Percentiles rank a stretch among this genome's conserved stretches.
phyloP scores from a whole-genome alignment of 371 early-diverging fungal genomes.

The Basidiobolus meristosporus region DNA sequence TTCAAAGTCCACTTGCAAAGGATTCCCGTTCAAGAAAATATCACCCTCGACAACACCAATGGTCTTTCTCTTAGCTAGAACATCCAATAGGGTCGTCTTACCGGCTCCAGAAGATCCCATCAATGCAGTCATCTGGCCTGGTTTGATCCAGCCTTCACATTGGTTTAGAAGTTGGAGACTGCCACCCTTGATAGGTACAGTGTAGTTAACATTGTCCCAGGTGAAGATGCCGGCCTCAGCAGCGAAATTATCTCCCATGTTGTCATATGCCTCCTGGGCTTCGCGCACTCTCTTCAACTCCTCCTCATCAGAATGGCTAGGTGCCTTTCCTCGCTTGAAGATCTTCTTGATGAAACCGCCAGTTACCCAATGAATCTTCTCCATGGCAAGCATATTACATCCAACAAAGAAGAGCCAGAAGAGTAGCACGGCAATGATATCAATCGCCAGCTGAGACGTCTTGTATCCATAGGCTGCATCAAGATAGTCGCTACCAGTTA shows the following conservation, averaged over 20 bases:
- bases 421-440: conserved; percentile 17
- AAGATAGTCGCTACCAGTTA: conserved; percentile 36
- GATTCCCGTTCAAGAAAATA: conserved; percentile 24
- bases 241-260: conserved; percentile 4
- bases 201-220: conserved; percentile 16
- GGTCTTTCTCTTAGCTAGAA: conserved; percentile 57
- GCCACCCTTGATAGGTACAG: conserved; percentile 12
- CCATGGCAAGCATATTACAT: conserved; percentile 13
- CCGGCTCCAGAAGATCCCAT: conserved; percentile 80
- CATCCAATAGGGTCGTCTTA: conserved; percentile 73
- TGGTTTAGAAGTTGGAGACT: conserved; percentile 14
- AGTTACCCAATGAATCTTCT: conserved; percentile 19
- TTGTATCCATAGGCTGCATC: conserved; percentile 13
- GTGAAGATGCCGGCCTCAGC: conserved; percentile 15
- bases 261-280: conserved; percentile 4
- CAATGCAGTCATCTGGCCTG: conserved; percentile 53
- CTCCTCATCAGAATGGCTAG: conserved; percentile 2
- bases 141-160: conserved; percentile 20
- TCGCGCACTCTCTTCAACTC: conserved; percentile 3
- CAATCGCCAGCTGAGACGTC: conserved; percentile 12
- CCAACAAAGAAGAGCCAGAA: conserved; percentile 19
- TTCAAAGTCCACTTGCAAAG: conserved; percentile 30
- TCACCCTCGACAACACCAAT: conserved; percentile 49
- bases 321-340: conserved; percentile 13
- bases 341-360: conserved; percentile 25